phyloP scores from a whole-genome alignment of 768 basidiomycete genomes.

The Sarcodon aspratus region DNA sequence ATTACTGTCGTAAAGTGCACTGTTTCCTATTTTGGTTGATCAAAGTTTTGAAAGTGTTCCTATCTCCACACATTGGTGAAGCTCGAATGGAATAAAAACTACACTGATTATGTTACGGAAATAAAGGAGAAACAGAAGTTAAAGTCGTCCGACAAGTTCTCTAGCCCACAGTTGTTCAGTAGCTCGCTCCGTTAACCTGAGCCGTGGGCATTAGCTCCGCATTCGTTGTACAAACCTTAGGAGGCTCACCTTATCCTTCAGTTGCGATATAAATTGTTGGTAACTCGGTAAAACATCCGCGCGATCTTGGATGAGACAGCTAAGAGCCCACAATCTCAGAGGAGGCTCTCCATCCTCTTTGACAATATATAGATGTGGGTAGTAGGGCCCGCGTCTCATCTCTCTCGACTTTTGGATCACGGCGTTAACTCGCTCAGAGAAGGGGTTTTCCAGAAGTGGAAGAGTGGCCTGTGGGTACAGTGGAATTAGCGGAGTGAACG shows the following conservation, averaged over 20 bases:
- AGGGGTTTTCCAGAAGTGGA: conserved; percentile 83
- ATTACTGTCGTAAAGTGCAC: background rate
- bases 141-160: background rate
- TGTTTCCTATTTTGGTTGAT: background rate
- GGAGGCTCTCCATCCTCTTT: conserved; percentile 98
- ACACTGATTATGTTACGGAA: background rate
- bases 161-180: conserved; percentile 2
- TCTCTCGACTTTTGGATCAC: conserved; percentile 92
- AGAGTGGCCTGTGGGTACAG: conserved; percentile 55
- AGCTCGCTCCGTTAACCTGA: conserved; percentile 13
- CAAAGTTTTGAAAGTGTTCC: background rate
- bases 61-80: background rate
- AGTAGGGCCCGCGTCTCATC: conserved; percentile 85
- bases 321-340: conserved; percentile 90
- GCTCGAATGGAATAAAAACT: background rate
- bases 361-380: conserved; percentile 89
- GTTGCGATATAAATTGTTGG: conserved; percentile 81
- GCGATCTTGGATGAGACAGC: conserved; percentile 89
- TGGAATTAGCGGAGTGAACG: conserved; percentile 1
- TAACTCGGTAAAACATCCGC: conserved; percentile 93
- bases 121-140: conserved; percentile 1
- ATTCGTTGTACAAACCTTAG: background rate
- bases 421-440: conserved; percentile 92
- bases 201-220: background rate
- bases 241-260: conserved; percentile 75